Evolutionary conservation across 768 basidiomycete genomes (phyloP).

Genomic region (Coprinopsis sp.): DNA sequence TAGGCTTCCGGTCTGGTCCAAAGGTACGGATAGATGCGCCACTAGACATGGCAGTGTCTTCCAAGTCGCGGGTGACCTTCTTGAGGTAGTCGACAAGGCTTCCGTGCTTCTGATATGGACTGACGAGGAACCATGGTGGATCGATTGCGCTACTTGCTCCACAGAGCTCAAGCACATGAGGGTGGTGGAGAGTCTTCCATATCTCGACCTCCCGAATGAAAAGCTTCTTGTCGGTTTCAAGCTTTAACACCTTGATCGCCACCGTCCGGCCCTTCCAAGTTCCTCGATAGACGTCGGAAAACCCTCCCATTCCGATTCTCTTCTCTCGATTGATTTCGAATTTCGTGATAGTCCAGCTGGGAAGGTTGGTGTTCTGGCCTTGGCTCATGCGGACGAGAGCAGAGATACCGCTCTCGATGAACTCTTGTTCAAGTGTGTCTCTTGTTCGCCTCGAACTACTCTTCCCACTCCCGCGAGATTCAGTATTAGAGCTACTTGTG

Average conservation of each 20-base stretch:
- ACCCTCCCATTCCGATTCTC: slow-evolving; percentile 69
- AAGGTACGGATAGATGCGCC: background rate
- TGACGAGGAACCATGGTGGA: slow-evolving; percentile 77
- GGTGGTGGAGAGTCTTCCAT: slow-evolving; percentile 67
- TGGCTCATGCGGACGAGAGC: slow-evolving; percentile 60
- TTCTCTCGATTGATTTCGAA: slow-evolving; percentile 64
- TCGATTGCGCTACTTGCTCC: slow-evolving; percentile 73
- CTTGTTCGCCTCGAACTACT: slow-evolving; percentile 1
- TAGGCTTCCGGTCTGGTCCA: background rate
- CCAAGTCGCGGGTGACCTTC: slow-evolving; percentile 23
- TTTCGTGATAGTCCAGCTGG: slow-evolving; percentile 72
- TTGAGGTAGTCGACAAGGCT: slow-evolving; percentile 58
- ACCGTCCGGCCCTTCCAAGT: slow-evolving; percentile 63
- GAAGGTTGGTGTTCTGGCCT: slow-evolving; percentile 37
- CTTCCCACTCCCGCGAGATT: slow-evolving; percentile 11
- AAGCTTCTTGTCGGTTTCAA: slow-evolving; percentile 53
- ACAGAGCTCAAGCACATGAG: slow-evolving; percentile 66
- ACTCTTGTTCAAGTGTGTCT: slow-evolving; percentile 57
- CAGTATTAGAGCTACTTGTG: slow-evolving; percentile 11
- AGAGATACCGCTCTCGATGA: slow-evolving; percentile 70
- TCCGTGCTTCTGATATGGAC: slow-evolving; percentile 65
- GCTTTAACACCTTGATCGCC: slow-evolving; percentile 68
- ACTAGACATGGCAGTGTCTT: background rate
- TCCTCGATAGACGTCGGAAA: slow-evolving; percentile 76
- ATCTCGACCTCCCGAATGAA: slow-evolving; percentile 69